Evolutionary conservation across 2,329 filamentous ascomycete genomes (phyloP), one percentile per base, ranked within the genome.

Genomic region (Botrytis pseudocinerea): DNA sequence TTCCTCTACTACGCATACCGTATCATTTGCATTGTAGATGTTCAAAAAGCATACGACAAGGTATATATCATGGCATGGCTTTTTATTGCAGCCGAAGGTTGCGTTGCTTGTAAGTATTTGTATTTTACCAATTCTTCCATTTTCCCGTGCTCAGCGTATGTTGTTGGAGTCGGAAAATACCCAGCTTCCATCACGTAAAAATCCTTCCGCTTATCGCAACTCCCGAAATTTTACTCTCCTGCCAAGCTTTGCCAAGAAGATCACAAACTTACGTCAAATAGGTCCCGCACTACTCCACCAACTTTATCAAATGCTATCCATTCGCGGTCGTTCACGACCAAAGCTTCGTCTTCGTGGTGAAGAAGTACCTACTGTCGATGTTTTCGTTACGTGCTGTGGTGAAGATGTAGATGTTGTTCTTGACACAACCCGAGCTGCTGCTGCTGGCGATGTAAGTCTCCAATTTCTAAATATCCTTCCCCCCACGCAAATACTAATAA

Each of bases 241-340:
- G 42, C 28, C 42, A 48, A 32, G 35, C 14, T n/a, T 54, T 54
- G 48, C 48, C 48, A 54, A 54, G 40, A 54, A 42, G 22, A 38
- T 10, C 54, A 8, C 42, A 60, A 22, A 51, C 74, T 76, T 46
- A 76, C 28, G n/a, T 35, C 6, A 5, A 42, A 63, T 59, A 78
- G 83, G 88, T 70, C 88, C 87, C 9, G 84, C 86, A 5, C 80
- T 89, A 51, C 84, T 88, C 82, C 87, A 89, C 81, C 87, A 88
- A 76, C 81, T 84, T 54, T 89, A 87, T 86, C 88, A 87, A 2
- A 85, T 89, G 83, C 84, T 85, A 81, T 85, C 87, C 0, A 80
- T 89, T 75, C 88, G 88, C 81, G 85, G 85, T 80, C 82, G 88
- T 38, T 82, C 83, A 25, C 82, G 87, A 38, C 86, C 87, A 1